These are phyloP conservation scores for Calophaca sinica DNA, from an alignment of 306 rosid genomes.

Conservation along the genomic window DNA sequence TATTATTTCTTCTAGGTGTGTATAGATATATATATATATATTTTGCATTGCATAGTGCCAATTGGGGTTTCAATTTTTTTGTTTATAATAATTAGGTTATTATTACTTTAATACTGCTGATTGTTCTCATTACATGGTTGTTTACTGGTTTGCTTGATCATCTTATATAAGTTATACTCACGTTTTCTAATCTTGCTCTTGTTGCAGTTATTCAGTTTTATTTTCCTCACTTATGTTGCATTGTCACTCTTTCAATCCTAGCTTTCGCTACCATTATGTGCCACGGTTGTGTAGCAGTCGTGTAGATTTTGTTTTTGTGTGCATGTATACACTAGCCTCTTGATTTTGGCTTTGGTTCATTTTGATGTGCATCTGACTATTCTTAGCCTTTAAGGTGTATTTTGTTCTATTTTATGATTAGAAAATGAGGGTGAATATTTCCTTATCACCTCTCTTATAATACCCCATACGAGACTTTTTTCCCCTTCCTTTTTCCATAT, in stretches of 20 bases:
- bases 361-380: slow-evolving; percentile 29
- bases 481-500: background rate
- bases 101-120: slow-evolving; percentile 7
- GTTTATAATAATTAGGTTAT: background rate
- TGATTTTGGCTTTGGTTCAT: slow-evolving; percentile 29
- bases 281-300: background rate
- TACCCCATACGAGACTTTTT: background rate
- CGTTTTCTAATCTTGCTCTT: slow-evolving; percentile 9
- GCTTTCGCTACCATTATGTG: background rate
- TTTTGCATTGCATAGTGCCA: background rate
- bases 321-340: background rate
- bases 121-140: slow-evolving; percentile 12
- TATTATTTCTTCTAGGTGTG: background rate
- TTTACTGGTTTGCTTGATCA: slow-evolving; percentile 25
- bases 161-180: slow-evolving; percentile 14
- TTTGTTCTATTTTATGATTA: slow-evolving; percentile 38
- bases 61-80: background rate
- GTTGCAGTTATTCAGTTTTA: background rate
- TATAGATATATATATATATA: background rate
- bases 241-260: background rate
- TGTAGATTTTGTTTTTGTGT: slow-evolving; percentile 29
- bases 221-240: slow-evolving; percentile 15
- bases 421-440: slow-evolving; percentile 36
- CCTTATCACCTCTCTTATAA: slow-evolving; percentile 26
- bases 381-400: slow-evolving; percentile 19